Evolutionary conservation across 345 rosid genomes (phyloP).

Genomic region (Citrus maxima): DNA sequence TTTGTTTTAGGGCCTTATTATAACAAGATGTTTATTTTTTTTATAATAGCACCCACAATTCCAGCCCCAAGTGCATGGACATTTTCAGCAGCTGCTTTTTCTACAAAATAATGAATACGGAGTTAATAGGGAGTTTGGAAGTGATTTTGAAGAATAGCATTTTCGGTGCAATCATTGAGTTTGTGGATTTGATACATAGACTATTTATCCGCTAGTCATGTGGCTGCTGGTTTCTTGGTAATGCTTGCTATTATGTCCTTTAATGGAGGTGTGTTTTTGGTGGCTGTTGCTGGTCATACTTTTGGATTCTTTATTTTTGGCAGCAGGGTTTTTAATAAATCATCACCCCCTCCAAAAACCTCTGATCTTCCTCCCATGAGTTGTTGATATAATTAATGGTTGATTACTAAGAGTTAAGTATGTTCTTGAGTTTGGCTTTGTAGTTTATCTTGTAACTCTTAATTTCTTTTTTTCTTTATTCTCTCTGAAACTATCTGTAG

Average conservation of each 20-base stretch:
- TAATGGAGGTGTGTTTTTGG: conserved; percentile 71
- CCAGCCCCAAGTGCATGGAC: no score
- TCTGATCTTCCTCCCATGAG: conserved; percentile 36
- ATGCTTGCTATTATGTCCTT: conserved; percentile 93
- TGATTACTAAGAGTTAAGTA: neutral
- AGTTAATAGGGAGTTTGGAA: no score
- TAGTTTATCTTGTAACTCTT: neutral
- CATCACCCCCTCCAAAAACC: conserved; percentile 19
- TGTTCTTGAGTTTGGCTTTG: neutral
- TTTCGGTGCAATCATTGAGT: no score
- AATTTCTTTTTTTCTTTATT: neutral
- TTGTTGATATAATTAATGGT: conserved; percentile 11
- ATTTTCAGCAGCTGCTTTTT: no score
- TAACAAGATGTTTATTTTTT: no score
- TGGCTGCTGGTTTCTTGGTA: conserved; percentile 52
- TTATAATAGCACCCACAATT: no score
- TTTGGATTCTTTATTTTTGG: conserved; percentile 68
- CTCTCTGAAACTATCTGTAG: neutral
- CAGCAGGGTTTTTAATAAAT: conserved; percentile 40
- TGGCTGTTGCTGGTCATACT: conserved; percentile 60
- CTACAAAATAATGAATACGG: no score
- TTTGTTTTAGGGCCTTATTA: no score
- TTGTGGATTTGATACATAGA: no score
- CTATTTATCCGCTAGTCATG: neutral
- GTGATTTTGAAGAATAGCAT: no score